phyloP scores from a whole-genome alignment of 768 basidiomycete genomes.

The Coprinopsis cinerea region DNA sequence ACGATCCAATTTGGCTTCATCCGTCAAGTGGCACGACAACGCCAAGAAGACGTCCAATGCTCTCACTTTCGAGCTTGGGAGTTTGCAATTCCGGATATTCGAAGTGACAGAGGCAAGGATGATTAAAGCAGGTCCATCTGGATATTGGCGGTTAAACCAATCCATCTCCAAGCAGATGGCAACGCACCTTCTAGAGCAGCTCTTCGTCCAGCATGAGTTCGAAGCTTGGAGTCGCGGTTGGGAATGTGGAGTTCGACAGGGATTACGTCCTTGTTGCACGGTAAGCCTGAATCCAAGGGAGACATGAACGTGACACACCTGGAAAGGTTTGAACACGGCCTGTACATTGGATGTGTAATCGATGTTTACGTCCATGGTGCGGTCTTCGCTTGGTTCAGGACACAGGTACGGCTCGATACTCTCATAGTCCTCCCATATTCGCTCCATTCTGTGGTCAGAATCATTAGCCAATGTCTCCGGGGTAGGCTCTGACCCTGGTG shows the following conservation, averaged over 20 bases:
- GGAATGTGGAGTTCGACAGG: conserved; percentile 75
- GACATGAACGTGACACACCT: conserved; percentile 34
- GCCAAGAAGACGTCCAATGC: conserved; percentile 86
- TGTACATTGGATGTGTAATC: conserved; percentile 42
- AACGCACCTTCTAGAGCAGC: conserved; percentile 60
- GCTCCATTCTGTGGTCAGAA: conserved; percentile 79
- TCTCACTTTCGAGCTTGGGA: conserved; percentile 81
- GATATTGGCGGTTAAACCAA: not conserved
- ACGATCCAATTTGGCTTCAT: conserved; percentile 92
- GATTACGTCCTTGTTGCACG: conserved; percentile 80
- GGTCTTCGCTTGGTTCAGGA: conserved; percentile 39
- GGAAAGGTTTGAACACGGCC: conserved; percentile 46
- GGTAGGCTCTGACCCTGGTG: conserved; percentile 19
- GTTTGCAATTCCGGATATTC: conserved; percentile 80
- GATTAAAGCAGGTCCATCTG: conserved; percentile 86
- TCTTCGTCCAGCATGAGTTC: conserved; percentile 38
- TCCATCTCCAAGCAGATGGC: not conserved
- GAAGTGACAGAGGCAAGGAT: conserved; percentile 83
- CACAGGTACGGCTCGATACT: conserved; percentile 68
- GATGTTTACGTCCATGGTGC: conserved; percentile 46
- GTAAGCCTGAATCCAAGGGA: too few relatives aligned
- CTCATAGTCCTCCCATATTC: conserved; percentile 84
- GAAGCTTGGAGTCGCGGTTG: conserved; percentile 55
- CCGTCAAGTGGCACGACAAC: conserved; percentile 74
- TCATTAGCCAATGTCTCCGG: conserved; percentile 58